phyloP scores from a whole-genome alignment of 495 filamentous ascomycete species.

The Tirmania nivea region DNA sequence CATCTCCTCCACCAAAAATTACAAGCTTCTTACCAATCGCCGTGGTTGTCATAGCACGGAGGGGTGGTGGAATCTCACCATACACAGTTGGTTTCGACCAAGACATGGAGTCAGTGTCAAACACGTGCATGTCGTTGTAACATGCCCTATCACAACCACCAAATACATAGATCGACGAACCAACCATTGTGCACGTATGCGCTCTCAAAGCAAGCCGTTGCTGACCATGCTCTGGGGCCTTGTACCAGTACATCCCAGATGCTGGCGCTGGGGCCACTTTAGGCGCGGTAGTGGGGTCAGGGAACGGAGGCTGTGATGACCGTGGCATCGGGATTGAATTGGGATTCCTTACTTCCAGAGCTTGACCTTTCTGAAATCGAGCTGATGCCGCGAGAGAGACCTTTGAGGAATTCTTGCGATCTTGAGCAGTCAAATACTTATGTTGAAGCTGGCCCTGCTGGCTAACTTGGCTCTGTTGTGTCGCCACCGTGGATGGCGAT shows the following conservation, averaged over 20 bases:
- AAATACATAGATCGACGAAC: slow-evolving; percentile 40
- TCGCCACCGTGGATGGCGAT: slow-evolving; percentile 1
- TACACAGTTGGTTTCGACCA: slow-evolving; percentile 36
- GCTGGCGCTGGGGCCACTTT: slow-evolving; percentile 39
- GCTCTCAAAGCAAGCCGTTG: slow-evolving; percentile 36
- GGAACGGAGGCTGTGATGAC: slow-evolving; percentile 28
- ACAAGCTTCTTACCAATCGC: slow-evolving; percentile 44
- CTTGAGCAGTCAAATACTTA: slow-evolving; percentile 13
- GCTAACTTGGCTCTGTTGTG: slow-evolving; percentile 1
- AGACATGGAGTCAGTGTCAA: slow-evolving; percentile 43
- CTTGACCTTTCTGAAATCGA: not conserved
- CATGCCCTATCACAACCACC: slow-evolving; percentile 44
- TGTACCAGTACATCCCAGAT: slow-evolving; percentile 48
- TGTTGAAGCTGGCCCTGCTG: slow-evolving; percentile 14
- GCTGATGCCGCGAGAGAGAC: slow-evolving; percentile 14
- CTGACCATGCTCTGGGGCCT: slow-evolving; percentile 33
- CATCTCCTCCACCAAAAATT: slow-evolving; percentile 43
- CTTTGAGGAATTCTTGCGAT: slow-evolving; percentile 14
- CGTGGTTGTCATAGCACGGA: slow-evolving; percentile 45
- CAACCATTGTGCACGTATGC: slow-evolving; percentile 39
- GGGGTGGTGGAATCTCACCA: slow-evolving; percentile 38
- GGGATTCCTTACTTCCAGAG: not conserved
- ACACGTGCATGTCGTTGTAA: slow-evolving; percentile 43
- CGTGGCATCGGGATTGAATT: slow-evolving; percentile 9
- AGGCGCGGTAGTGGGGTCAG: slow-evolving; percentile 32